Conservation (phyloP, 306 rosid species). For the Vicia villosa region DNA sequence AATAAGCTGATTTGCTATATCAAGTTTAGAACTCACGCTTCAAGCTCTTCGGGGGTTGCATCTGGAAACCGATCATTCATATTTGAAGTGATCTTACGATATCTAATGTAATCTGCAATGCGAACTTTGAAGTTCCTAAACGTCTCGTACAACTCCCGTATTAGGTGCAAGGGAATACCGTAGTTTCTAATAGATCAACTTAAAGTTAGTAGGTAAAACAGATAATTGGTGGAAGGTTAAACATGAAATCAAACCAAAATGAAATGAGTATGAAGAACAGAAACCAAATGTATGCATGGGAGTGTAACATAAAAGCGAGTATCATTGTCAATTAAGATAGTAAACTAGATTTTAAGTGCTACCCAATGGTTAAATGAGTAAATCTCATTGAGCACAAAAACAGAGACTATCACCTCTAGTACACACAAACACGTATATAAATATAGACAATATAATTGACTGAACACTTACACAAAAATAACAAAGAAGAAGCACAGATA, state of each 20-base stretch:
- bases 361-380: background rate
- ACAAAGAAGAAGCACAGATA: slow-evolving; percentile 93
- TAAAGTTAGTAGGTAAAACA: slow-evolving; percentile 36
- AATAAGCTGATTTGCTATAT: slow-evolving; percentile 11
- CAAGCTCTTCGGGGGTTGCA: slow-evolving; percentile 94
- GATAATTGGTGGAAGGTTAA: slow-evolving; percentile 19
- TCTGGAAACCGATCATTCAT: slow-evolving; percentile 99
- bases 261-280: slow-evolving; percentile 9
- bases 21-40: slow-evolving; percentile 64
- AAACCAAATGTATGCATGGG: slow-evolving; percentile 5
- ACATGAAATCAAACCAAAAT: slow-evolving; percentile 17
- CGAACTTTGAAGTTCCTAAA: slow-evolving; percentile 95
- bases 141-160: slow-evolving; percentile 97
- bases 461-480: slow-evolving; percentile 83
- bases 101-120: slow-evolving; percentile 82
- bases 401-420: background rate
- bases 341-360: slow-evolving; percentile 21
- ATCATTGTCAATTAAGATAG: slow-evolving; percentile 22
- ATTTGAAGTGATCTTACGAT: slow-evolving; percentile 96
- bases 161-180: slow-evolving; percentile 94
- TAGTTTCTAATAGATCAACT: slow-evolving; percentile 62
- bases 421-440: slow-evolving; percentile 13
- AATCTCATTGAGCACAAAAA: background rate
- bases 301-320: slow-evolving; percentile 4
- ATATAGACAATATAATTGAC: slow-evolving; percentile 18